A percentile compares a stretch with the other conserved stretches of the same genome.
Conservation (phyloP, 164 flowering plant genomes). For the Litsea cubeba region DNA sequence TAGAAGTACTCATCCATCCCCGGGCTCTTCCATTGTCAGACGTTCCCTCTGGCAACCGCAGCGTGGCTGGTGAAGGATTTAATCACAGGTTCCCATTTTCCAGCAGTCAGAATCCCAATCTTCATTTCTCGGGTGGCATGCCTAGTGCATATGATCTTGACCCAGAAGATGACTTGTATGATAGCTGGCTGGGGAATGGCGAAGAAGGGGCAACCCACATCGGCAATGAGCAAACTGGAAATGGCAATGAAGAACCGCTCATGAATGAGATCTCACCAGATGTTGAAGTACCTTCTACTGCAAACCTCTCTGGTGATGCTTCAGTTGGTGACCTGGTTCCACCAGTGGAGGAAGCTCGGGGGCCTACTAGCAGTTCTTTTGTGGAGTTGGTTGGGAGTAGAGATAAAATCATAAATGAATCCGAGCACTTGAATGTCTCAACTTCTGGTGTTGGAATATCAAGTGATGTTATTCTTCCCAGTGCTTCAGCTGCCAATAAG, state of each 20-base stretch:
- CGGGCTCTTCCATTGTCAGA: slow-evolving; percentile 58
- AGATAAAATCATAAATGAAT: slow-evolving; percentile 26
- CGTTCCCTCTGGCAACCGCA: slow-evolving; percentile 19
- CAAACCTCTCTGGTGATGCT: slow-evolving; percentile 9
- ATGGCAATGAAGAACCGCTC: slow-evolving; percentile 15
- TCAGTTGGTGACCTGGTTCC: slow-evolving; percentile 5
- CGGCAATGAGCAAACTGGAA: slow-evolving; percentile 12
- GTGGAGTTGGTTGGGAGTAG: slow-evolving; percentile 13
- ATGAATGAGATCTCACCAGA: slow-evolving; percentile 1
- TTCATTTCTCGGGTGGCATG: slow-evolving; percentile 17
- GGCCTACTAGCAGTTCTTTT: slow-evolving; percentile 1
- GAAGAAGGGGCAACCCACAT: slow-evolving; percentile 27
- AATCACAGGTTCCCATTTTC: slow-evolving; percentile 20
- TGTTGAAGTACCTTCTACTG: slow-evolving; percentile 9
- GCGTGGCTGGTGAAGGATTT: slow-evolving; percentile 14
- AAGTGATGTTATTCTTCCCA: neutral
- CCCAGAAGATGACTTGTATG: slow-evolving; percentile 39
- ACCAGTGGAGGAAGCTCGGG: slow-evolving; percentile 23
- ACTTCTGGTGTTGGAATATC: neutral
- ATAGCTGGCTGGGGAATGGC: slow-evolving; percentile 38
- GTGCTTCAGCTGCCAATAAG: neutral
- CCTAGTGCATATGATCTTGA: slow-evolving; percentile 23
- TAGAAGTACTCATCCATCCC: slow-evolving; percentile 86
- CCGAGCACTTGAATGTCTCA: slow-evolving; percentile 14
- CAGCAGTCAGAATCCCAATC: slow-evolving; percentile 15